phyloP scores from a whole-genome alignment of 805 yeast genomes.

The Monosporozyma siamensis region DNA sequence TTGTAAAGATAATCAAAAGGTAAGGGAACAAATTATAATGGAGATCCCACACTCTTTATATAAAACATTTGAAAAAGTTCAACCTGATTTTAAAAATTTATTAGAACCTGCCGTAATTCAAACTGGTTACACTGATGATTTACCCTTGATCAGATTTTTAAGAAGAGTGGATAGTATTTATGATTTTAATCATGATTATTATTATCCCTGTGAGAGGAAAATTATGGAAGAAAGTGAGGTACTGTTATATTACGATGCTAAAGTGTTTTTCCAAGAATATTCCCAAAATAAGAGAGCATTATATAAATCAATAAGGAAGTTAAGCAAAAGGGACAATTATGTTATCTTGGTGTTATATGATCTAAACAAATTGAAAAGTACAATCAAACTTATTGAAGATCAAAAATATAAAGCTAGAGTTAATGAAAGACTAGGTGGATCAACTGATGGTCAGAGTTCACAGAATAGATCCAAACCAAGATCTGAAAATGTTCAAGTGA shows the following conservation, averaged over 20 bases:
- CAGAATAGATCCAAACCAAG: slow-evolving; percentile 1
- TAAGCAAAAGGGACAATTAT: slow-evolving; percentile 20
- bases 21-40: slow-evolving; percentile 42
- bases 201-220: slow-evolving; percentile 41
- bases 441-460: neutral
- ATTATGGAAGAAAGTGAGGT: slow-evolving; percentile 36
- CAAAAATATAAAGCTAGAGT: slow-evolving; percentile 35
- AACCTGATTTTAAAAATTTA: slow-evolving; percentile 13
- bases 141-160: slow-evolving; percentile 45
- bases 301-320: slow-evolving; percentile 18
- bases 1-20: slow-evolving; percentile 39
- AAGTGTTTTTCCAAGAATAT: slow-evolving; percentile 34
- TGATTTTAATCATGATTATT: slow-evolving; percentile 40
- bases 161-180: slow-evolving; percentile 42
- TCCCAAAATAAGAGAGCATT: slow-evolving; percentile 20
- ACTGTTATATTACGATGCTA: slow-evolving; percentile 40
- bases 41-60: slow-evolving; percentile 31
- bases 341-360: slow-evolving; percentile 42
- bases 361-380: slow-evolving; percentile 37
- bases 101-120: slow-evolving; percentile 22
- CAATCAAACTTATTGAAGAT: slow-evolving; percentile 39
- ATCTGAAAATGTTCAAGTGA: slow-evolving; percentile 11
- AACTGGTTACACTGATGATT: slow-evolving; percentile 13
- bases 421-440: slow-evolving; percentile 19
- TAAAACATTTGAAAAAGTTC: slow-evolving; percentile 23